A percentile compares a stretch with the other conserved stretches of the same genome.
phyloP scores from a whole-genome alignment of 2,329 filamentous ascomycete species.

The Xylariaceae sp. region DNA sequence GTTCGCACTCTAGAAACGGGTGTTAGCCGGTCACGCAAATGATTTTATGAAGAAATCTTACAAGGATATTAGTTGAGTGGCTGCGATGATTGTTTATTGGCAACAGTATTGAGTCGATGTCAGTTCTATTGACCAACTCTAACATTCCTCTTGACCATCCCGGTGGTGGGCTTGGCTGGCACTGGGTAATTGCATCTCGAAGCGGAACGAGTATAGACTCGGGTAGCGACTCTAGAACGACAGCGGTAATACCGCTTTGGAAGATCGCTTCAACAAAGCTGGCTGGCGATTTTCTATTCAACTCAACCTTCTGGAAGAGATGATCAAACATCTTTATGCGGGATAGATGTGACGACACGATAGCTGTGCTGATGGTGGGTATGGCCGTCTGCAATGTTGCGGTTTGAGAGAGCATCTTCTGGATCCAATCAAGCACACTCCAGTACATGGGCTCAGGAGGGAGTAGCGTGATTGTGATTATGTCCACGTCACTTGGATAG shows the following conservation, averaged over 20 bases:
- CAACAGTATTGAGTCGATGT: slow-evolving; percentile 72
- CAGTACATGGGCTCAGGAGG: slow-evolving; percentile 41
- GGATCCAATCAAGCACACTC: slow-evolving; percentile 60
- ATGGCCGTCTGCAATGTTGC: slow-evolving; percentile 20
- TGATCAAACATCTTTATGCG: slow-evolving; percentile 73
- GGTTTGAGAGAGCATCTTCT: slow-evolving; percentile 49
- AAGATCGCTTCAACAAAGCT: slow-evolving; percentile 78
- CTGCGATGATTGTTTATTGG: slow-evolving; percentile 48
- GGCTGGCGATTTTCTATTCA: slow-evolving; percentile 54
- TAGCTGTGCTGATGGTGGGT: slow-evolving; percentile 29
- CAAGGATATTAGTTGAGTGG: slow-evolving; percentile 48
- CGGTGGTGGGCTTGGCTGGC: slow-evolving; percentile 80
- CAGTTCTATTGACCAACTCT: slow-evolving; percentile 78
- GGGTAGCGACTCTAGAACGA: slow-evolving; percentile 80
- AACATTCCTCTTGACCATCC: slow-evolving; percentile 76
- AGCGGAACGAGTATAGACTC: slow-evolving; percentile 82
- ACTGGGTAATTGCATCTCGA: slow-evolving; percentile 82
- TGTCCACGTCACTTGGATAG: slow-evolving; percentile 9
- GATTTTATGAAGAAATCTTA: slow-evolving; percentile 39
- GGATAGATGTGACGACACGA: slow-evolving; percentile 55
- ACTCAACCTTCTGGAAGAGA: slow-evolving; percentile 66
- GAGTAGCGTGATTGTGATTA: slow-evolving; percentile 10
- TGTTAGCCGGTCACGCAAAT: neutral
- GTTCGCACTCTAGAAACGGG: slow-evolving; percentile 56
- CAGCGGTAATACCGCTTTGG: slow-evolving; percentile 68